Conservation (phyloP, 495 filamentous ascomycete species). For the Talaromyces wortmannii region DNA sequence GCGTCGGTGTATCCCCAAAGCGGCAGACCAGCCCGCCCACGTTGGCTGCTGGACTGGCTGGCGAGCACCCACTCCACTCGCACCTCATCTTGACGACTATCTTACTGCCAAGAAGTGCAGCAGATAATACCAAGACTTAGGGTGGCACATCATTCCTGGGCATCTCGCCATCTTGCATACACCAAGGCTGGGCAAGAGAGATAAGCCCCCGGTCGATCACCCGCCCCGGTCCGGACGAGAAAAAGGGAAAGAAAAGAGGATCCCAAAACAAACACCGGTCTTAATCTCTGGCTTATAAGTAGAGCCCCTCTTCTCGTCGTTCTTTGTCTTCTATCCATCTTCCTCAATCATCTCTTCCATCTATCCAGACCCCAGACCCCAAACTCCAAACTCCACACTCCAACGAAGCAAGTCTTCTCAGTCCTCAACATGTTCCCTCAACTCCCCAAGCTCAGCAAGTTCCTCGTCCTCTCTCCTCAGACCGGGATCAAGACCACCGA, state of each 20-base stretch:
- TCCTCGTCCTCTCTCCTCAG: neutral
- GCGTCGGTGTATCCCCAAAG: too few species aligned
- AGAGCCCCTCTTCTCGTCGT: neutral
- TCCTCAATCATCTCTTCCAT: neutral
- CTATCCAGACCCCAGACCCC: neutral
- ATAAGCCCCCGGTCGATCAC: neutral
- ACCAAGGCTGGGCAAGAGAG: neutral
- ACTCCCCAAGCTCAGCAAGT: conserved; percentile 4
- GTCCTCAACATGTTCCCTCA: conserved; percentile 3
- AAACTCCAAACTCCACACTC: too few species aligned
- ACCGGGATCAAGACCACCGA: neutral
- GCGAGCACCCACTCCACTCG: too few species aligned
- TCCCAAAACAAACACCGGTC: neutral
- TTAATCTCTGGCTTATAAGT: neutral
- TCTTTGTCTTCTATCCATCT: neutral
- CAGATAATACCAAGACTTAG: neutral
- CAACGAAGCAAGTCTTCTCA: neutral
- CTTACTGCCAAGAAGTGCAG: too few species aligned
- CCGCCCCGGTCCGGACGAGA: neutral
- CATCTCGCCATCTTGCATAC: neutral
- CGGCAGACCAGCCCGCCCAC: too few species aligned
- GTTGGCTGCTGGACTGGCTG: too few species aligned
- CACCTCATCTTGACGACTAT: too few species aligned
- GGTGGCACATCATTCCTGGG: neutral
- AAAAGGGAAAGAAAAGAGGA: too few species aligned